phyloP scores from a whole-genome alignment of 495 filamentous ascomycete genomes.

The Aspergillus avenaceus region DNA sequence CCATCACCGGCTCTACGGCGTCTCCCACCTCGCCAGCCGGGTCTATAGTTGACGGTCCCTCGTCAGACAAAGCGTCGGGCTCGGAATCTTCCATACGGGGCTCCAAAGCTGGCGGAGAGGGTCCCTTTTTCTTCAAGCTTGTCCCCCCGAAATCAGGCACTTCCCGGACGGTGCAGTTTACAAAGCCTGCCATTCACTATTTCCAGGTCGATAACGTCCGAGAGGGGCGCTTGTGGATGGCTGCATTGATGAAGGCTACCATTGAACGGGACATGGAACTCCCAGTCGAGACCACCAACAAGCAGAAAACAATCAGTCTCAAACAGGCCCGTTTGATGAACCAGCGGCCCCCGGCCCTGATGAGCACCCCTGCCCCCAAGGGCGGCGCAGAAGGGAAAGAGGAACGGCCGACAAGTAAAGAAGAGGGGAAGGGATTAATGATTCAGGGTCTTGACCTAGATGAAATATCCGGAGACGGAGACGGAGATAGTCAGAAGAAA shows the following conservation, averaged over 20 bases:
- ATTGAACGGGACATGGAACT: slow-evolving; percentile 87
- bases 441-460: slow-evolving; percentile 33
- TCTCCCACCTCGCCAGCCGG: slow-evolving; percentile 69
- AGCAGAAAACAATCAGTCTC: slow-evolving; percentile 87
- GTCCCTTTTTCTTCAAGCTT: slow-evolving; percentile 97
- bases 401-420: background rate
- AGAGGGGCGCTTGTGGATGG: slow-evolving; percentile 95
- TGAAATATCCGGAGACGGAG: slow-evolving; percentile 14
- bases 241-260: slow-evolving; percentile 96
- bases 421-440: slow-evolving; percentile 29
- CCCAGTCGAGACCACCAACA: slow-evolving; percentile 82
- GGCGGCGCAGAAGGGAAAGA: slow-evolving; percentile 11
- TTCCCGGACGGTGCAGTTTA: slow-evolving; percentile 90
- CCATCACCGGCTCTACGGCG: slow-evolving; percentile 79
- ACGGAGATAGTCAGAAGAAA: slow-evolving; percentile 10
- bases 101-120: slow-evolving; percentile 35
- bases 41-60: slow-evolving; percentile 45
- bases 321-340: slow-evolving; percentile 78
- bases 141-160: slow-evolving; percentile 86
- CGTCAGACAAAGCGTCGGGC: slow-evolving; percentile 21
- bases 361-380: slow-evolving; percentile 40
- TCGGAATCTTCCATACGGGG: slow-evolving; percentile 21
- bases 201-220: slow-evolving; percentile 90
- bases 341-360: slow-evolving; percentile 82
- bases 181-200: slow-evolving; percentile 93